Percentiles rank a stretch among this genome's conserved stretches.
Conservation (phyloP, 2,329 filamentous ascomycete genomes). For the Penicillium sclerotigenum region DNA sequence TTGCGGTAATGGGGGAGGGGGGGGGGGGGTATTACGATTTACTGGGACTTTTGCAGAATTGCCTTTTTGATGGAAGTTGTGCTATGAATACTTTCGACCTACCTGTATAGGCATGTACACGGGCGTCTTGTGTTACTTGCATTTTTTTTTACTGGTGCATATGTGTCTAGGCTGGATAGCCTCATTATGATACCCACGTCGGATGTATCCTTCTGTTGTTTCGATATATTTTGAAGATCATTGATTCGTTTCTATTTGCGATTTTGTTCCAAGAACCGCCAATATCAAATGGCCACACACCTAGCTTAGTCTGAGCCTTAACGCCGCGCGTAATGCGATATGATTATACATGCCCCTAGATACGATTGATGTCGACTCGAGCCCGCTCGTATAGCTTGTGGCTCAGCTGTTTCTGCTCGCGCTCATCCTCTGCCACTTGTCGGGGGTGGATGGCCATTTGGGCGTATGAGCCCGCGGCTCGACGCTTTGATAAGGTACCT, state of each 20-base stretch:
- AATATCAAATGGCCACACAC: neutral
- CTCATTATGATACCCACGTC: conserved; percentile 7
- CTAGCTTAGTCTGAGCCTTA: conserved; percentile 10
- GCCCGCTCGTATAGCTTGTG: conserved; percentile 80
- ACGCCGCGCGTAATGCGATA: conserved; percentile 25
- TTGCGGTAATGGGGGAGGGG: conserved; percentile 25
- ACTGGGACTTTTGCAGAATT: neutral
- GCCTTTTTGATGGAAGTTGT: neutral
- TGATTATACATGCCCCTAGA: conserved; percentile 46
- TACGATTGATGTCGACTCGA: conserved; percentile 81
- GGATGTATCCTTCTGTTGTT: neutral
- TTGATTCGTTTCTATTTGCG: conserved; percentile 9
- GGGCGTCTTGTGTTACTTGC: neutral
- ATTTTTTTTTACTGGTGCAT: conserved; percentile 15
- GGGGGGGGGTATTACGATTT: neutral
- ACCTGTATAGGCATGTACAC: neutral
- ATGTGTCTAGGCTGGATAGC: neutral
- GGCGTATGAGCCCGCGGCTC: conserved; percentile 80
- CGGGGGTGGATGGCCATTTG: conserved; percentile 72
- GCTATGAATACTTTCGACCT: neutral
- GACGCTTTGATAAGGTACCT: conserved; percentile 78
- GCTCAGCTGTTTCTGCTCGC: conserved; percentile 56
- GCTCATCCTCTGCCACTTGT: conserved; percentile 56
- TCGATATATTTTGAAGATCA: conserved; percentile 8
- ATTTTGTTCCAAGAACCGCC: neutral